These are phyloP conservation scores for Malassezia arunalokei DNA, from an alignment of 1,284 basidiomycete species.

Conservation along the genomic window DNA sequence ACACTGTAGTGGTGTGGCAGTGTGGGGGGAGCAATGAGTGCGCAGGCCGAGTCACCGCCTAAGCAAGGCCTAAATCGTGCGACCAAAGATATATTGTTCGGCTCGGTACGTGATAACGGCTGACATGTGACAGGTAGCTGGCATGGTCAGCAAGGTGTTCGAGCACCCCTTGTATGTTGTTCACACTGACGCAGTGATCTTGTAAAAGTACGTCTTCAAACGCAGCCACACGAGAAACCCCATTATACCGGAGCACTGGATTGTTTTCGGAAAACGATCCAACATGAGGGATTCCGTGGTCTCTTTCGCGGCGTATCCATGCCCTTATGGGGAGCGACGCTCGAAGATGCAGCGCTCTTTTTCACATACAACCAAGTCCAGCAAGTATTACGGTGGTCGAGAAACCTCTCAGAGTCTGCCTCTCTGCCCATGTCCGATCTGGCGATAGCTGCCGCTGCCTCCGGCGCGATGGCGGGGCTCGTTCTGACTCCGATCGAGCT, in stretches of 20 bases:
- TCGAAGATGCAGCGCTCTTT: constrained; percentile 77
- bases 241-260: constrained; percentile 33
- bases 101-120: constrained; percentile 17
- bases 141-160: constrained; percentile 41
- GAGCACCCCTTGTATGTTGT: constrained; percentile 40
- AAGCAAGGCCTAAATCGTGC: constrained; percentile 25
- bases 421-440: constrained; percentile 54
- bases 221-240: constrained; percentile 30
- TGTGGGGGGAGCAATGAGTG: too few species aligned
- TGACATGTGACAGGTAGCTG: constrained; percentile 17
- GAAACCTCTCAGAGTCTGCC: constrained; percentile 26
- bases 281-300: constrained; percentile 34
- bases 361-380: constrained; percentile 75
- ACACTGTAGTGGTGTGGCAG: too few species aligned
- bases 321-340: constrained; percentile 77
- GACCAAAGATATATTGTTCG: constrained; percentile 39
- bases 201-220: constrained; percentile 43
- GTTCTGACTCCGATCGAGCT: constrained; percentile 81
- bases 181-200: constrained; percentile 21
- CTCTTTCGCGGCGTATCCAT: constrained; percentile 59
- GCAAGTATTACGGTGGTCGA: constrained; percentile 51
- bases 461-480: constrained; percentile 69
- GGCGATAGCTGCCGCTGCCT: constrained; percentile 63
- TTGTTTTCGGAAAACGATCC: constrained; percentile 36
- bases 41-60: too few species aligned